Base-by-base conservation (phyloP, 768 basidiomycete species). In the Cyclocybe aegerita region DNA sequence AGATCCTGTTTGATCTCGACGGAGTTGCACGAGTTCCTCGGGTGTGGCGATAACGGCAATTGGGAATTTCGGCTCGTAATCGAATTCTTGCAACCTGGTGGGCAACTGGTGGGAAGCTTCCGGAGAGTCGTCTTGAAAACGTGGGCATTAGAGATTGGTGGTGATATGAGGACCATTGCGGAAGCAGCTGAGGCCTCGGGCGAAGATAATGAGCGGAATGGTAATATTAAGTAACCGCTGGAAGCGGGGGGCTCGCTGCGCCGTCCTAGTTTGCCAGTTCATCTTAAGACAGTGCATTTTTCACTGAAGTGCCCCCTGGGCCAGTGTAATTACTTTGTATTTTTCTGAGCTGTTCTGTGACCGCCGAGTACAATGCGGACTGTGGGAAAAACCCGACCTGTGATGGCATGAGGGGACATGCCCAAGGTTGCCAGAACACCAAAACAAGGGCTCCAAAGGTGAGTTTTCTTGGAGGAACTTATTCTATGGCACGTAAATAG, bases 1-100 rank as follows among this genome's bases (percentile, higher is more conserved):
- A 72, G 15, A 84, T 65, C 43, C 80, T 65, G 58, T 75, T 73
- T 32, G 63, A 60, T 17, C n/a, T n/a, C 59, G 51, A 52, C 64
- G 66, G 6, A 81, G 62, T 6, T 49, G 46, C 29, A 58, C 54
- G 53, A 75, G 65, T 38, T 73, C 69, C 36, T 58, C 56, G 11
- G 63, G 58, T 8, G 65, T 63, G 3, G 67, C 74, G 60, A 83
- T 64, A 33, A 86, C 67, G 0, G 76, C 79, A 43, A 86, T 74
- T 0, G 85, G 85, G 58, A 86, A 87, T 43, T 70, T 70, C 0
- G 81, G 78, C 57, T 86, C 85, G 55, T 77, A 86, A 51, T 76
- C 65, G 58, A 86, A 87, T 54, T 85, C 81, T 7, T 63, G 53
- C 15, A 80, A 58, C 14, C 64, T 61, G 0, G 68, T 70, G 0